Conservation (phyloP, 2,329 filamentous ascomycete species). For the Blumeriella jaapii region DNA sequence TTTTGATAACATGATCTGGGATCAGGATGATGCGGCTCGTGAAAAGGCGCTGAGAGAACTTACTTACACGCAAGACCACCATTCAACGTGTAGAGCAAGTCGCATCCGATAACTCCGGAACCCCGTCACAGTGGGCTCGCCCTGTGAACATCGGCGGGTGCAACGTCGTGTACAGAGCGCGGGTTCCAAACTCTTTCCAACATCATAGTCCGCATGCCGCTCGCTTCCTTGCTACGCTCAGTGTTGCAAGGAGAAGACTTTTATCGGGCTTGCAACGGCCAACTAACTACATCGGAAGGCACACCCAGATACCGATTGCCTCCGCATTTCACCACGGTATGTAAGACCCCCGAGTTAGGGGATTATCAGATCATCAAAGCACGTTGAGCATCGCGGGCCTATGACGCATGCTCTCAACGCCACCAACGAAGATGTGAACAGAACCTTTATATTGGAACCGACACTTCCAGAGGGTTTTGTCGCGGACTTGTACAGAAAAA, state of each 20-base stretch:
- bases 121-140: constrained; percentile 7
- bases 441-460: constrained; percentile 21
- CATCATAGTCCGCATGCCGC: constrained; percentile 10
- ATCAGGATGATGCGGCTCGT: constrained; percentile 17
- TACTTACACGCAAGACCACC: constrained; percentile 9
- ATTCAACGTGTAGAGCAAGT: constrained; percentile 8
- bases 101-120: constrained; percentile 10
- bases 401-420: constrained; percentile 7
- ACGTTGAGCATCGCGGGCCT: constrained; percentile 5
- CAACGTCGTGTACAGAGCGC: constrained; percentile 16
- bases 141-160: constrained; percentile 16
- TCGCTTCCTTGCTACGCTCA: constrained; percentile 9
- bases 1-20: constrained; percentile 16
- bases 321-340: constrained; percentile 6
- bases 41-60: constrained; percentile 10
- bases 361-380: constrained; percentile 10
- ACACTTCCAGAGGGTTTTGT: constrained; percentile 9
- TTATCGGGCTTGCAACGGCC: constrained; percentile 5
- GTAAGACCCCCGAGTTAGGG: constrained; percentile 7
- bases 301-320: constrained; percentile 11
- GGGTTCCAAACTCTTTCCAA: constrained; percentile 7
- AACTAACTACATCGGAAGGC: constrained; percentile 5
- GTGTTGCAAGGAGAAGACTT: constrained; percentile 10
- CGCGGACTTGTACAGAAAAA: constrained; percentile 9
- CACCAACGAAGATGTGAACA: constrained; percentile 22